Evolutionary conservation across 2,329 filamentous ascomycete genomes (phyloP), one percentile per base, ranked within the genome.

Genomic region (Fusarium equiseti): DNA sequence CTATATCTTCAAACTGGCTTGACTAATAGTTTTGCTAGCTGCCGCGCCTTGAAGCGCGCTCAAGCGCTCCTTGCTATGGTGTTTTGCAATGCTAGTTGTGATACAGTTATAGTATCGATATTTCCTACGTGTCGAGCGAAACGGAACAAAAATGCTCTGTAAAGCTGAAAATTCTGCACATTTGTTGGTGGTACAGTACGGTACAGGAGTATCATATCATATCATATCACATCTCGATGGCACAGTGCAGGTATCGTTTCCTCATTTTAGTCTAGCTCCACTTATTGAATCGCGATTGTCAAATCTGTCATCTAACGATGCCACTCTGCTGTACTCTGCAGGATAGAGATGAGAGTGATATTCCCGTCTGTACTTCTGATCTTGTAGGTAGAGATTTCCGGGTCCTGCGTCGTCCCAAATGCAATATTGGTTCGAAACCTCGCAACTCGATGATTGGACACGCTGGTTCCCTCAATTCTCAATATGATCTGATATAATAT

Each of bases 141-240:
- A 43, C 24, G 38, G 32, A 11, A 20, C 24, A 53, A 12, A 12
- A 26, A 11, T 43, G 35, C 6, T 53, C 24, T 53, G n/a, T 10
- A 53, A 53, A 53, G 7, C 10, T 11, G 24, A 43, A 53, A 43
- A 53, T 26, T 29, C 7, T 27, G 12, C n/a, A 52, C n/a, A 18
- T 51, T n/a, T 56, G 26, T 44, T 38, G 52, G 43, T 29, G 24
- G 24, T 29, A 53, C 24, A 43, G 27, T 20, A 53, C 22, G 24
- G 24, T 29, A 53, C 24, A 43, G 42, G 27, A 53, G 26, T 53
- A 40, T 52, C 50, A 52, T 44, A 66, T 56, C 46, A 70, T 48
- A 29, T 66, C 64, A 54, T 38, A 29, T 31, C n/a, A 22, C 46
- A 58, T 42, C 35, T 35, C 27, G 27, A 7, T 48, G 32, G 24